Evolutionary conservation across 2,329 filamentous ascomycete genomes (phyloP), one percentile per base, ranked within the genome.

Genomic region (Apiospora malaysiana): DNA sequence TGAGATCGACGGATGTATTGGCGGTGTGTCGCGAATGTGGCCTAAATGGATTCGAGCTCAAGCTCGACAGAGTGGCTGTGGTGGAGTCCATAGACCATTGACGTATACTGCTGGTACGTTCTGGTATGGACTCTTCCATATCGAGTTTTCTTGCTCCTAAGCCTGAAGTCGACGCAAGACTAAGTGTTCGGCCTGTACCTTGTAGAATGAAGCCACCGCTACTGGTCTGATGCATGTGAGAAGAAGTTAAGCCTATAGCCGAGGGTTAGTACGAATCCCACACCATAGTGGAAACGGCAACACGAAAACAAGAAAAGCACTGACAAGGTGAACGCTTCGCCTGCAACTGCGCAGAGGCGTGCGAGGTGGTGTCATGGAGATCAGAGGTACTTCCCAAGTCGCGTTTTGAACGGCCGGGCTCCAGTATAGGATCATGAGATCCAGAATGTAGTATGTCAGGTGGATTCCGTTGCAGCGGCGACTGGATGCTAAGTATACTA

Each of bases 1-100:
- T 70, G 25, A 83, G 73, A 72, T 86, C 84, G 51, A 86, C 76
- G 0, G 85, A 86, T 0, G 85, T 86, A 40, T 81, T 82, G 10
- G 82, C 80, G 0, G 85, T 86, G 70, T 85, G 83, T 32, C 79
- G 81, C 2, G 84, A 86, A 40, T 79, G 79, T 0, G 83, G 82
- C 1, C 82, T 76, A n/a, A 81, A 82, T 4, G 78, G 77, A 65
- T 82, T 83, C 18, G 83, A 85, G 69, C 82, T 82, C 32, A 78
- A 75, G 68, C 81, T 83, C 4, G 83, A 84, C 18, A 79, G 77
- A 2, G 77, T 81, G 66, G 80, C 82, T 4, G 83, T 83, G 10
- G 82, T 78, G 0, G 84, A 85, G 1, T 83, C 82, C 12, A 83
- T 76, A 5, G 84, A 86, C 78, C 79, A 83, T 23, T 81, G 80